Evolutionary conservation across 1,139 yeast genomes (phyloP).

Genomic region (Yueomyces sp.): DNA sequence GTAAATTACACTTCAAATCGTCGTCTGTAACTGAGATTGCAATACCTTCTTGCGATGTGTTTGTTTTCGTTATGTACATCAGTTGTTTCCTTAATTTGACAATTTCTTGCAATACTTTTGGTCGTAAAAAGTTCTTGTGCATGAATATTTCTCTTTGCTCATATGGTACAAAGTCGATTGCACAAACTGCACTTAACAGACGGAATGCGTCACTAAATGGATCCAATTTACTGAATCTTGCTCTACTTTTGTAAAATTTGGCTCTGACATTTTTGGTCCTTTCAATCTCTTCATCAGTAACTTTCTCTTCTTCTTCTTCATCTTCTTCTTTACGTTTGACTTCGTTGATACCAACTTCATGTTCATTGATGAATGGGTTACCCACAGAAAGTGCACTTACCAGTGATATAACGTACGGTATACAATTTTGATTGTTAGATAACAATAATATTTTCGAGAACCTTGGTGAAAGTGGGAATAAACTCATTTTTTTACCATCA

Average conservation of each 20-base stretch:
- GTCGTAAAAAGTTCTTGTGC: constrained; percentile 45
- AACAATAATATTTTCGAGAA: constrained; percentile 81
- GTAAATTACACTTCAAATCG: constrained; percentile 53
- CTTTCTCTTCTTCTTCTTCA: constrained; percentile 17
- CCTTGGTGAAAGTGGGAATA: constrained; percentile 88
- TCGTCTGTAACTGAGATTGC: constrained; percentile 38
- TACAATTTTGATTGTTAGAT: constrained; percentile 77
- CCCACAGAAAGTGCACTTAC: constrained; percentile 93
- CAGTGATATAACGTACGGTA: constrained; percentile 77
- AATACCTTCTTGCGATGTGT: constrained; percentile 45
- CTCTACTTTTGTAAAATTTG: constrained; percentile 44
- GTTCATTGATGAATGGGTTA: constrained; percentile 71
- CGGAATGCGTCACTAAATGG: constrained; percentile 61
- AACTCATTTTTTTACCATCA: constrained; percentile 74
- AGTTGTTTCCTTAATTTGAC: constrained; percentile 69
- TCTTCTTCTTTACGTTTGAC: constrained; percentile 12
- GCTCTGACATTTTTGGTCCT: constrained; percentile 33
- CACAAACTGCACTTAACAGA: constrained; percentile 75
- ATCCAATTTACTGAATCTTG: constrained; percentile 56
- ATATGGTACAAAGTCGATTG: constrained; percentile 60
- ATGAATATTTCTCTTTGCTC: constrained; percentile 38
- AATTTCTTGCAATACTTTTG: constrained; percentile 75
- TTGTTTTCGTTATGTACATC: constrained; percentile 54
- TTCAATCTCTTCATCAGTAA: constrained; percentile 25
- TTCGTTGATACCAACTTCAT: constrained; percentile 46